Evolutionary conservation across 345 rosid species (phyloP).

Genomic region (Citrus unshiu): DNA sequence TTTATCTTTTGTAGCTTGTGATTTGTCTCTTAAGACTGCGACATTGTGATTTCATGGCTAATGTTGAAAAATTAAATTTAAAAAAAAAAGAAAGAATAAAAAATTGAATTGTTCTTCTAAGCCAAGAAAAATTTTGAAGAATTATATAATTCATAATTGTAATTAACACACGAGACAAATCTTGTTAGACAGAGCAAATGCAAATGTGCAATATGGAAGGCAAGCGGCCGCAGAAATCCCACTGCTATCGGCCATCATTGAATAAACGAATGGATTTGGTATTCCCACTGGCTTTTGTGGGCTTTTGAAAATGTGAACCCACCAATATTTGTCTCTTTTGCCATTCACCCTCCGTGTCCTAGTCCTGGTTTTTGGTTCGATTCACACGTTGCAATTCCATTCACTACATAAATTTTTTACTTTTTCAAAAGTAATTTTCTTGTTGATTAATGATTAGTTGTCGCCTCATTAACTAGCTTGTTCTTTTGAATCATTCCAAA

Average conservation of each 20-base stretch:
- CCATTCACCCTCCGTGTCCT: constrained; percentile 13
- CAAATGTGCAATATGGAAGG: background rate
- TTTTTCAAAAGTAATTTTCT: background rate
- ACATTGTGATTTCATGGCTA: background rate
- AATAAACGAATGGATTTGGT: background rate
- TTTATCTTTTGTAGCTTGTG: background rate
- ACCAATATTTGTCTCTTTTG: background rate
- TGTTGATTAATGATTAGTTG: background rate
- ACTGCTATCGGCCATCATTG: background rate
- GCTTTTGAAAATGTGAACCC: constrained; percentile 24
- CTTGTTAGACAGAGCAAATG: background rate
- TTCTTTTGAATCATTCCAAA: background rate
- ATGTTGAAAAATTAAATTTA: background rate
- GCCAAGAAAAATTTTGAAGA: background rate
- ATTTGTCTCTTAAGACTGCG: background rate
- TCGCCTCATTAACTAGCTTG: background rate
- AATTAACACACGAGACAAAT: background rate
- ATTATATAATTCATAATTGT: background rate
- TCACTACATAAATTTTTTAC: background rate
- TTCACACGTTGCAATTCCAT: background rate
- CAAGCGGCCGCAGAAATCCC: background rate
- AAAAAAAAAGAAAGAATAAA: background rate
- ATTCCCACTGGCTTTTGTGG: constrained; percentile 2
- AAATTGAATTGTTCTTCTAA: background rate
- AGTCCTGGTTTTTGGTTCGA: background rate